phyloP scores from a whole-genome alignment of 345 rosid species.

The Lumnitzera racemosa region DNA sequence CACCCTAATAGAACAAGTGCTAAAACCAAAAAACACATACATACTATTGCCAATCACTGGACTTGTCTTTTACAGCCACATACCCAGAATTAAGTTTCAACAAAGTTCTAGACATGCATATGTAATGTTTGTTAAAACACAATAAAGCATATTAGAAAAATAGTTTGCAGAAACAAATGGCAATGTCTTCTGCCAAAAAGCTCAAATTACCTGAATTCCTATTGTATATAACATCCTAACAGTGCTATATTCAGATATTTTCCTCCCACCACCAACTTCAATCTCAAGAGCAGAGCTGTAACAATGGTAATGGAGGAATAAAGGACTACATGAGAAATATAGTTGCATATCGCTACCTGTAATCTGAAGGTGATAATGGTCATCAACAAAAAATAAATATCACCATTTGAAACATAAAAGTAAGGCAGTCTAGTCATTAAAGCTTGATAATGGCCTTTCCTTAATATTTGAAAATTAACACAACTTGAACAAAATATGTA shows the following conservation, averaged over 20 bases:
- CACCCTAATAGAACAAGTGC: too few relatives aligned
- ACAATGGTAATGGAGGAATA: slow-evolving; percentile 5
- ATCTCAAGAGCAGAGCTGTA: slow-evolving; percentile 78
- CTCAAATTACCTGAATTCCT: slow-evolving; percentile 68
- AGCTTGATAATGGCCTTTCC: too few relatives aligned
- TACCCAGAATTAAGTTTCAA: not conserved
- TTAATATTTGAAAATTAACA: too few relatives aligned
- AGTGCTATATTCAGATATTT: slow-evolving; percentile 77
- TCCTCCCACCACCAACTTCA: slow-evolving; percentile 93
- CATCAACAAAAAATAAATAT: too few relatives aligned
- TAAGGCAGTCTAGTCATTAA: too few relatives aligned
- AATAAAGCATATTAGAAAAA: not conserved
- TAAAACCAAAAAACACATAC: too few relatives aligned
- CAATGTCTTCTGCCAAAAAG: slow-evolving; percentile 5
- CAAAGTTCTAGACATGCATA: not conserved
- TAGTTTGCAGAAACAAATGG: not conserved
- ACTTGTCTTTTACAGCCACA: too few relatives aligned
- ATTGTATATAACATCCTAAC: slow-evolving; percentile 68
- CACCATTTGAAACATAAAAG: too few relatives aligned
- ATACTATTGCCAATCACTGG: too few relatives aligned
- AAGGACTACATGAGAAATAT: not conserved
- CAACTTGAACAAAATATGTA: too few relatives aligned
- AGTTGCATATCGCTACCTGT: not conserved
- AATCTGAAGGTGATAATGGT: too few relatives aligned
- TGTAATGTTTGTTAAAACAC: not conserved